phyloP scores from a whole-genome alignment of 1,284 basidiomycete species.

The Mycena citricolor region DNA sequence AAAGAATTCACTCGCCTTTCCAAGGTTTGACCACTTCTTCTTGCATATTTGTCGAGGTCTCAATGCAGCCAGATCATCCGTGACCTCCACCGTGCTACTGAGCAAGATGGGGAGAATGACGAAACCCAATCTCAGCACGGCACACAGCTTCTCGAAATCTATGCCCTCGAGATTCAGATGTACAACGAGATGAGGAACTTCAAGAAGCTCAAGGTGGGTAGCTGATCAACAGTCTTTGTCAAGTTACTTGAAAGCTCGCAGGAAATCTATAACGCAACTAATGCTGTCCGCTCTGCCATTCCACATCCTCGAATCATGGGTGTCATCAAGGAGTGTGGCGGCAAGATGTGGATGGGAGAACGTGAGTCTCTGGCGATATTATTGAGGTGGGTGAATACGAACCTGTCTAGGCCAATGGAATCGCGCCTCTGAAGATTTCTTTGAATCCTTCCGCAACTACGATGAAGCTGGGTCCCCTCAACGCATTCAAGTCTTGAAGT shows the following conservation, averaged over 20 bases:
- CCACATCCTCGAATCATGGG: slow-evolving; percentile 99
- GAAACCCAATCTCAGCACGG: slow-evolving; percentile 83
- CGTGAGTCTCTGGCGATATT: slow-evolving; percentile 48
- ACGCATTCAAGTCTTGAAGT: slow-evolving; percentile 97
- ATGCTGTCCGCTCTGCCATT: slow-evolving; percentile 92
- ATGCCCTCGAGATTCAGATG: slow-evolving; percentile 99
- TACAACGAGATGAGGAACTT: slow-evolving; percentile 94
- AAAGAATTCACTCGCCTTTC: slow-evolving; percentile 87
- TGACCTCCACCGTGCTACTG: slow-evolving; percentile 70
- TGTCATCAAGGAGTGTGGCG: slow-evolving; percentile 98
- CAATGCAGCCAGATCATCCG: slow-evolving; percentile 56
- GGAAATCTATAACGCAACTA: slow-evolving; percentile 97
- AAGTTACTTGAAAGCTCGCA: slow-evolving; percentile 31
- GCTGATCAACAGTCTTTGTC: slow-evolving; percentile 1
- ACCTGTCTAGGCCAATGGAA: slow-evolving; percentile 82
- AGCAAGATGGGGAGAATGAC: slow-evolving; percentile 62
- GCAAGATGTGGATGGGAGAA: slow-evolving; percentile 99
- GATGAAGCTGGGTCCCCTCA: slow-evolving; percentile 97
- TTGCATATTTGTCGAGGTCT: slow-evolving; percentile 3
- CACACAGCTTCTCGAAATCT: slow-evolving; percentile 95
- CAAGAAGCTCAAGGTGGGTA: slow-evolving; percentile 86
- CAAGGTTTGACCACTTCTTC: slow-evolving; percentile 50
- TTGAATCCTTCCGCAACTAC: slow-evolving; percentile 98
- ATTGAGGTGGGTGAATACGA: neutral
- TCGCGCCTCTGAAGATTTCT: slow-evolving; percentile 96